Evolutionary conservation across 805 yeast species (phyloP).

Genomic region (Candida golubevii): DNA sequence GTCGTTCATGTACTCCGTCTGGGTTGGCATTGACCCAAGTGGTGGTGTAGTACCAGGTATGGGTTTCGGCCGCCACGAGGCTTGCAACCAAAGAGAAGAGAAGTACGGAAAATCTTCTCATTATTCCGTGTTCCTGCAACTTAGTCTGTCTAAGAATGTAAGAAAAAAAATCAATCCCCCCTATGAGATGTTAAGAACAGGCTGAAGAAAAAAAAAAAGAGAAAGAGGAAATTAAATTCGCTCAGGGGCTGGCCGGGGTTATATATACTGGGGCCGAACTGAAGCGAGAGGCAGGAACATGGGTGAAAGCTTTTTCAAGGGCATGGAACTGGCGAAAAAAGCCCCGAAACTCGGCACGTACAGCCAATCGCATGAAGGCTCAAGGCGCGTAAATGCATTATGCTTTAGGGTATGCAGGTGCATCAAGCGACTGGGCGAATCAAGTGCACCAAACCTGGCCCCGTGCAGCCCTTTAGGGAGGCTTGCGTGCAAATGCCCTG

Average conservation of each 20-base stretch:
- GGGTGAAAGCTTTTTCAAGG: neutral
- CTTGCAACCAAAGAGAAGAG: slow-evolving; percentile 17
- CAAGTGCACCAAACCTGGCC: too few relatives aligned
- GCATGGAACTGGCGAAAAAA: too few relatives aligned
- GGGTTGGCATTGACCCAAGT: slow-evolving; percentile 67
- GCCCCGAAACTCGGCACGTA: slow-evolving; percentile 12
- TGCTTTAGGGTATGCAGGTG: too few relatives aligned
- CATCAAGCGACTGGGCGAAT: too few relatives aligned
- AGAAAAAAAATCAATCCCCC: slow-evolving; percentile 10
- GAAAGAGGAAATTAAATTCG: slow-evolving; percentile 9
- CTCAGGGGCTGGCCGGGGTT: slow-evolving; percentile 9
- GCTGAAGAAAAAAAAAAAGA: slow-evolving; percentile 11
- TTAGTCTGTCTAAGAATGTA: neutral
- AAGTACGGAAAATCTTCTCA: slow-evolving; percentile 18
- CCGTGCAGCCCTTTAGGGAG: too few relatives aligned
- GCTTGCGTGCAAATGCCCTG: too few relatives aligned
- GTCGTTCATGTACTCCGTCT: slow-evolving; percentile 54
- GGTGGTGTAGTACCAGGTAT: slow-evolving; percentile 60
- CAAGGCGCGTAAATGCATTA: too few relatives aligned
- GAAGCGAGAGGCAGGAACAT: too few relatives aligned
- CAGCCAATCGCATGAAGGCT: slow-evolving; percentile 13
- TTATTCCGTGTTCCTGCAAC: slow-evolving; percentile 12
- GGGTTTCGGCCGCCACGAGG: slow-evolving; percentile 43
- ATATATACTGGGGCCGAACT: slow-evolving; percentile 7
- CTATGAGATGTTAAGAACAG: slow-evolving; percentile 18